Conservation (phyloP, 2,329 filamentous ascomycete genomes). For the Metarhizium anisopliae region DNA sequence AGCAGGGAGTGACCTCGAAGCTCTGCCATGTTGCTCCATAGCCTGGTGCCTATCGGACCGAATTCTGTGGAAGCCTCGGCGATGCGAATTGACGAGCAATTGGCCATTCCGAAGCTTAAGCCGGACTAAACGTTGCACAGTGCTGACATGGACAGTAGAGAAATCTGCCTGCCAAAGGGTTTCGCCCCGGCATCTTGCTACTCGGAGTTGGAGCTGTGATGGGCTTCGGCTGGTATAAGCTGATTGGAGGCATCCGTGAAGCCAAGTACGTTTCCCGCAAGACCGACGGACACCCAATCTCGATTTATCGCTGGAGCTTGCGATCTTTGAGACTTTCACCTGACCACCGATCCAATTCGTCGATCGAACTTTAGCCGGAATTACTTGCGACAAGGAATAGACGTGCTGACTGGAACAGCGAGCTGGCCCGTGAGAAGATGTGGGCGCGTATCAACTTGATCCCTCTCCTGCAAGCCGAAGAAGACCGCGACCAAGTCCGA, state of each 20-base stretch:
- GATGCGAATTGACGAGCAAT: not conserved
- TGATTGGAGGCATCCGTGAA: constrained; percentile 76
- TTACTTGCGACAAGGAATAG: not conserved
- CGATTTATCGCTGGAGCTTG: not conserved
- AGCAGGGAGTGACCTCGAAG: no score
- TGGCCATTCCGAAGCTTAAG: not conserved
- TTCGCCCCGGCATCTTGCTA: constrained; percentile 74
- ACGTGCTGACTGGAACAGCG: constrained; percentile 40
- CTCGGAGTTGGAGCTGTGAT: constrained; percentile 69
- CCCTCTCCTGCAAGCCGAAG: constrained; percentile 88
- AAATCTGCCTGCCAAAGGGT: constrained; percentile 85
- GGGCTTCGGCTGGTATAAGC: constrained; percentile 84
- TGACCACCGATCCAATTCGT: not conserved
- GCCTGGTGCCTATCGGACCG: no score
- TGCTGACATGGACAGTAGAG: constrained; percentile 42
- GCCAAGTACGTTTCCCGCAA: constrained; percentile 62
- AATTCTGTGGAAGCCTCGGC: not conserved
- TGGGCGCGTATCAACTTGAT: constrained; percentile 95
- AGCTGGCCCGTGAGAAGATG: constrained; percentile 94
- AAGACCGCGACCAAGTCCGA: constrained; percentile 90
- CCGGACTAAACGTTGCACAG: not conserved
- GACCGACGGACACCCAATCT: not conserved
- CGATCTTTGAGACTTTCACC: not conserved
- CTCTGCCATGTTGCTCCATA: no score
- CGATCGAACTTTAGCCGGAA: not conserved